Evolutionary conservation across 139 green algal species (phyloP).

Genomic region (Edaphochlamys debaryana): DNA sequence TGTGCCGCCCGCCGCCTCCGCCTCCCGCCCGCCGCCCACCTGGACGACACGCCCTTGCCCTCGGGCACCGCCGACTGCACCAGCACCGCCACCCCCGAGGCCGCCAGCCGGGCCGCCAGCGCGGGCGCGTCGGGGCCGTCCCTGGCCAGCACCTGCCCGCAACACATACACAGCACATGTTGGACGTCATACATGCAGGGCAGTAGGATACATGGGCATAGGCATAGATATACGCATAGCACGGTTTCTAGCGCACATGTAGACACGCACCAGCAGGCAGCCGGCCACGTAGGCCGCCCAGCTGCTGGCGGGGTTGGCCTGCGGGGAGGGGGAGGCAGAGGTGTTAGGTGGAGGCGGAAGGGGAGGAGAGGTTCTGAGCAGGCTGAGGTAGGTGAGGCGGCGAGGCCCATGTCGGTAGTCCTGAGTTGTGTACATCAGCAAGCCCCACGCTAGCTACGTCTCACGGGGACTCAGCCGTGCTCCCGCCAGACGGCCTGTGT

Average conservation of each 20-base stretch:
- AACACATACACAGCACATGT: no score
- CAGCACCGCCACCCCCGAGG: slow-evolving; percentile 8
- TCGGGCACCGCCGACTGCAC: slow-evolving; percentile 84
- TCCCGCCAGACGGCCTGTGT: no score
- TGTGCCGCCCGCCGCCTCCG: no score
- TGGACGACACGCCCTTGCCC: slow-evolving; percentile 92
- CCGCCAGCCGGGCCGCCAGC: slow-evolving; percentile 2
- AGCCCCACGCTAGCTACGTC: no score
- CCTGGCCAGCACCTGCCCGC: slow-evolving; percentile 81
- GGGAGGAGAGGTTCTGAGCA: not conserved
- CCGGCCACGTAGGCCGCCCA: slow-evolving; percentile 95
- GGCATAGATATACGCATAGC: no score
- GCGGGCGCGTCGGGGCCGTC: slow-evolving; percentile 57
- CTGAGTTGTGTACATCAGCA: no score
- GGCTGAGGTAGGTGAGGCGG: not conserved
- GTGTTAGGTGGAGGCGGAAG: not conserved
- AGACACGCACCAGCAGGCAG: slow-evolving; percentile 82
- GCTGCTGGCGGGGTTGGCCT: slow-evolving; percentile 44
- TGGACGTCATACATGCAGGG: no score
- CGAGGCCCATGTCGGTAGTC: not conserved
- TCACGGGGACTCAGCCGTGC: no score
- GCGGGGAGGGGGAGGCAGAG: not conserved
- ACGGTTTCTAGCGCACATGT: no score
- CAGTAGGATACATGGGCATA: no score
- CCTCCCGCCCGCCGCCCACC: no score